Evolutionary conservation across 345 rosid genomes (phyloP).

Genomic region (Brassica juncea): DNA sequence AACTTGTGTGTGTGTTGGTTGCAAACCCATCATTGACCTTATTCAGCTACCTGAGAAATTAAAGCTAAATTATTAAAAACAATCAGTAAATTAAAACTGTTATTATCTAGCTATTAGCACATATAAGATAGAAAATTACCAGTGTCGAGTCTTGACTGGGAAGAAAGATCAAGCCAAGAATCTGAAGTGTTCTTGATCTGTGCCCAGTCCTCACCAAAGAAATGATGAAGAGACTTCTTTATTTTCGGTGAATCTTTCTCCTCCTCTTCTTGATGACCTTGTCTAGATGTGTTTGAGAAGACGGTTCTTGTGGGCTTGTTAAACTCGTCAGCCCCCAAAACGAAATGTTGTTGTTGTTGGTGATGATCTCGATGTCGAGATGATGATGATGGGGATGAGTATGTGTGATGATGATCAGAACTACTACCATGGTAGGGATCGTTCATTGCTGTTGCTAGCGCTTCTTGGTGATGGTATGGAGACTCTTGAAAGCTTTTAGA

Average conservation of each 20-base stretch:
- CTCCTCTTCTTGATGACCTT: constrained; percentile 43
- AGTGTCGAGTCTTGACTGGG: constrained; percentile 48
- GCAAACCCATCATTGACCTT: constrained; percentile 26
- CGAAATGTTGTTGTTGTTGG: constrained; percentile 45
- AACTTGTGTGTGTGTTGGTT: constrained; percentile 21
- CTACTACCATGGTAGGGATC: constrained; percentile 30
- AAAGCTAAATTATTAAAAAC: too few relatives aligned
- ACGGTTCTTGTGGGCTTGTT: constrained; percentile 52
- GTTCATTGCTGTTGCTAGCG: constrained; percentile 36
- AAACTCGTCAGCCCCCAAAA: constrained; percentile 64
- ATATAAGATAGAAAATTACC: constrained; percentile 28
- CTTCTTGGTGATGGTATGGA: constrained; percentile 45
- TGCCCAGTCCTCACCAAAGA: constrained; percentile 64
- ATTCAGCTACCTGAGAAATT: constrained; percentile 25
- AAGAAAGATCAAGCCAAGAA: constrained; percentile 50
- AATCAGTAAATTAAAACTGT: background rate
- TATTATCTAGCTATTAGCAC: background rate
- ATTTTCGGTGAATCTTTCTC: constrained; percentile 47
- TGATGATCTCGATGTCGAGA: constrained; percentile 17
- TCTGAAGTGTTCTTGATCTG: constrained; percentile 49
- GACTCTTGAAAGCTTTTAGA: constrained; percentile 50
- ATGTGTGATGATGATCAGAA: constrained; percentile 36
- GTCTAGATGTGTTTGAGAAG: constrained; percentile 37
- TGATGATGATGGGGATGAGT: constrained; percentile 41
- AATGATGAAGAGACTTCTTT: constrained; percentile 74